Percentiles rank a stretch among this genome's conserved stretches.
Evolutionary conservation across 257 asterid genomes (phyloP).

Genomic region (Nicotiana tabacum): DNA sequence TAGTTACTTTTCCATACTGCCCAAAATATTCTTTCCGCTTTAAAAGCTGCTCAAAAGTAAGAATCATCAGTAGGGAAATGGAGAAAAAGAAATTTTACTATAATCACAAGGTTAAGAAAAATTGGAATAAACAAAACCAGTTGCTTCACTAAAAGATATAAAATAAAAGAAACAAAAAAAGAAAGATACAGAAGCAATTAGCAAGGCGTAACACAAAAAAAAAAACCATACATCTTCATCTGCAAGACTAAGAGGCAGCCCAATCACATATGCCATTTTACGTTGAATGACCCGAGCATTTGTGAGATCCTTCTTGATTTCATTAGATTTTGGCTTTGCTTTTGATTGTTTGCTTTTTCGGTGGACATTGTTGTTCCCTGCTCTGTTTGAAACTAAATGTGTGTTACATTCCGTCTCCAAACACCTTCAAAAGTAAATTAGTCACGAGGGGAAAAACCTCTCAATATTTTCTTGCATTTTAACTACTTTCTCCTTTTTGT

Average conservation of each 20-base stretch:
- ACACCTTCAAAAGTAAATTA: constrained; percentile 10
- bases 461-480: constrained; percentile 66
- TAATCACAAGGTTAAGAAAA: background rate
- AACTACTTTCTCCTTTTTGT: constrained; percentile 85
- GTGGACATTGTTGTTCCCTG: constrained; percentile 41
- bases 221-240: constrained; percentile 70
- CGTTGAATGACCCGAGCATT: constrained; percentile 92
- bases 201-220: constrained; percentile 8
- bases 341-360: constrained; percentile 70
- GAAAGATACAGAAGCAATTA: background rate
- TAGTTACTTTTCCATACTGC: constrained; percentile 86
- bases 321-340: constrained; percentile 70
- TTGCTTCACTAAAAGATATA: background rate
- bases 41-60: constrained; percentile 51
- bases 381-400: constrained; percentile 33
- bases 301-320: constrained; percentile 78
- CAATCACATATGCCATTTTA: constrained; percentile 90
- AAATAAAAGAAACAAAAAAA: background rate
- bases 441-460: constrained; percentile 39
- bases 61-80: background rate
- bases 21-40: constrained; percentile 83
- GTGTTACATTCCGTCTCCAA: constrained; percentile 10
- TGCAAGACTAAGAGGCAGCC: constrained; percentile 85
- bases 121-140: background rate
- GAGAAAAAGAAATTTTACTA: background rate